Conservation (phyloP, 139 green algal genomes). For the Auxenochlorella pyrenoidosa region DNA sequence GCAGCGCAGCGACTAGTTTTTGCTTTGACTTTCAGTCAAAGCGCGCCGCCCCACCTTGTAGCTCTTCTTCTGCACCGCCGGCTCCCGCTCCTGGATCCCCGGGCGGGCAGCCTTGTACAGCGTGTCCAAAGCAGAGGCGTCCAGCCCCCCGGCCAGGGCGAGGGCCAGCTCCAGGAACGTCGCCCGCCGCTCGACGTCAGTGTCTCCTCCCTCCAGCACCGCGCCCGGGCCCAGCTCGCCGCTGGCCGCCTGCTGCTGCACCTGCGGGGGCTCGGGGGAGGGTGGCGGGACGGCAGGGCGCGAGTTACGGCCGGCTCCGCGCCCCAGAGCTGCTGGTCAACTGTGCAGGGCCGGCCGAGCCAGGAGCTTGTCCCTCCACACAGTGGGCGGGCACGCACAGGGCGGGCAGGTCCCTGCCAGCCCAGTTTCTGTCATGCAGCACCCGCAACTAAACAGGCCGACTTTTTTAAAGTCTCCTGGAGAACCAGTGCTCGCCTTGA, state of each 20-base stretch:
- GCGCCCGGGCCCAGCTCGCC: conserved; percentile 61
- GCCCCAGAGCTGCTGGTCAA: no score
- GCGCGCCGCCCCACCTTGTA: conserved; percentile 96
- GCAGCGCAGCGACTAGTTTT: no score
- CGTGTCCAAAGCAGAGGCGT: conserved; percentile 59
- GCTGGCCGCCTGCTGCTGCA: conserved; percentile 60
- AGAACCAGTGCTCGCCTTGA: conserved; percentile 62
- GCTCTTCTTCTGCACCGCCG: conserved; percentile 90
- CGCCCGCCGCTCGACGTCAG: conserved; percentile 61
- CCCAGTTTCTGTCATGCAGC: no score
- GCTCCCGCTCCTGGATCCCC: conserved; percentile 72
- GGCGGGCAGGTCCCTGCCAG: no score
- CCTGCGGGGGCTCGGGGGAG: conserved; percentile 33
- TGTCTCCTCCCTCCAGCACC: conserved; percentile 73
- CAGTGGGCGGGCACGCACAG: no score
- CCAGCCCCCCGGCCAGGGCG: conserved; percentile 75
- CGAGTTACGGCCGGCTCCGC: no score
- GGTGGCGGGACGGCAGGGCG: neutral
- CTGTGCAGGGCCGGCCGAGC: no score
- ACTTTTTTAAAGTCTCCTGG: no score
- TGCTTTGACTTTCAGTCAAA: no score
- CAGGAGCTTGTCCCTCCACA: no score
- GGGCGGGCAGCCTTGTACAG: conserved; percentile 75
- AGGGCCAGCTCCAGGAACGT: conserved; percentile 91
- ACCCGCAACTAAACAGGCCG: no score